Conservation (phyloP, 2,329 filamentous ascomycete genomes). For the Neofusicoccum cordaticola region DNA sequence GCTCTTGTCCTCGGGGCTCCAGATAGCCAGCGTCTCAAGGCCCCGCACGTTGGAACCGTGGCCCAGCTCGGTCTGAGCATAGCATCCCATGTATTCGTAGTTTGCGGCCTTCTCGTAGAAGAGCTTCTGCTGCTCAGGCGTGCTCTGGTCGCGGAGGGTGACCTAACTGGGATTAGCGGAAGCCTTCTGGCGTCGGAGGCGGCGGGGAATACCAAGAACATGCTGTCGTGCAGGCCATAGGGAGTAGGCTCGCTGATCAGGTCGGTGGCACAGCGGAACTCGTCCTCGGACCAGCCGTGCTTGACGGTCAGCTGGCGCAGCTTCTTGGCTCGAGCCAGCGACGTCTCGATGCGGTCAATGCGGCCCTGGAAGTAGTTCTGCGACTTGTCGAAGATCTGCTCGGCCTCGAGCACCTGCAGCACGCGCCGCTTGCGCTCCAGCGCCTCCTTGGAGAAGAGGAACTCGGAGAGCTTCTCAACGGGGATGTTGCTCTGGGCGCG, state of each 20-base stretch:
- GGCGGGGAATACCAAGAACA: slow-evolving; percentile 56
- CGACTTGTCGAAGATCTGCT: slow-evolving; percentile 74
- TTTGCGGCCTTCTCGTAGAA: slow-evolving; percentile 67
- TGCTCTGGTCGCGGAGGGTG: slow-evolving; percentile 69
- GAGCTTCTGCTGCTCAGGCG: slow-evolving; percentile 68
- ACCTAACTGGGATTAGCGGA: slow-evolving; percentile 41
- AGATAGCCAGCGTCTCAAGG: slow-evolving; percentile 67
- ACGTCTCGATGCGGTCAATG: slow-evolving; percentile 65
- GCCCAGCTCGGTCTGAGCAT: slow-evolving; percentile 77
- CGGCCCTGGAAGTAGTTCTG: slow-evolving; percentile 74
- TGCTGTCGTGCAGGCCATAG: slow-evolving; percentile 68
- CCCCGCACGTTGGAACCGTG: slow-evolving; percentile 76
- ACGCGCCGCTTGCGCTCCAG: slow-evolving; percentile 61
- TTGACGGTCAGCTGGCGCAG: slow-evolving; percentile 64
- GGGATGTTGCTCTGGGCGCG: slow-evolving; percentile 65
- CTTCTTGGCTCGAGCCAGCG: slow-evolving; percentile 68
- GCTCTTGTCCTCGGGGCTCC: slow-evolving; percentile 70
- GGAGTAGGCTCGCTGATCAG: slow-evolving; percentile 71
- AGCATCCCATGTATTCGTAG: slow-evolving; percentile 74
- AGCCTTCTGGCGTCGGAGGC: slow-evolving; percentile 6
- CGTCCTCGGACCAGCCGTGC: slow-evolving; percentile 65
- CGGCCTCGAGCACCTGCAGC: slow-evolving; percentile 61
- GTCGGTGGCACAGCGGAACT: slow-evolving; percentile 63
- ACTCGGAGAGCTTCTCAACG: slow-evolving; percentile 64
- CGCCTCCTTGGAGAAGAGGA: slow-evolving; percentile 66